Base-by-base conservation (phyloP, 2,329 filamentous ascomycete species). In the Cercospora sesami region DNA sequence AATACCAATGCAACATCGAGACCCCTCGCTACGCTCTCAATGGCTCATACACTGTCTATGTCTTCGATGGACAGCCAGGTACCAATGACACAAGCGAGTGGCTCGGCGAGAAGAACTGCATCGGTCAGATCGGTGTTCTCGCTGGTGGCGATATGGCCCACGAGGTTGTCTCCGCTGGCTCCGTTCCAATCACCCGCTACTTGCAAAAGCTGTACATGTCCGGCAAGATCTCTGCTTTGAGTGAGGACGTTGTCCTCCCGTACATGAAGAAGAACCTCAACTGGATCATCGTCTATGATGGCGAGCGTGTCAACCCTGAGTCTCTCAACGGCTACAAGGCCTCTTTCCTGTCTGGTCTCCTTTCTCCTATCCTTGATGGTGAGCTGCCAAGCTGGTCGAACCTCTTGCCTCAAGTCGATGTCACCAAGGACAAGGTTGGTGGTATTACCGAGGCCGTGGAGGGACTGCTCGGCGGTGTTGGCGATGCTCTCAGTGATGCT, bases 1-100 rank as follows among this genome's bases (percentile, higher is more conserved):
- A 93, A 74, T 94, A 91, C 87, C 83, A 89, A 48, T 87, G 86
- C 72, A 91, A 91, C 73, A 83, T 93, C 57, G 81, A 83, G 31
- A 86, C 89, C 45, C 82, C 84, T 61, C 89, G 87, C 69, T 85
- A 87, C 68, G 86, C 86, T 1, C 78, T 90, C 8, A 81, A 84
- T 16, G 85, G 84, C 1, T 86, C 89, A 0, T 92, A 90, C 75
- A 82, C 81, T 68, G 81, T 94, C 36, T 86, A 89, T 74, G 82
- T 93, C 66, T 94, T 93, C 78, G 76, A 92, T 3, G 90, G 88
- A 0, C 75, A 82, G 1, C 81, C 73, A 51, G 66, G 66, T 12
- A 55, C 84, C 1, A 72, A 75, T 5, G 81, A 87, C 59, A 72
- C 80, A 1, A 70, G 71, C 6, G 73, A 77, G 0, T 91, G 89